A percentile compares a stretch with the other conserved stretches of the same genome.
phyloP scores from a whole-genome alignment of 768 basidiomycete species.

The Pleurotus tuoliensis region DNA sequence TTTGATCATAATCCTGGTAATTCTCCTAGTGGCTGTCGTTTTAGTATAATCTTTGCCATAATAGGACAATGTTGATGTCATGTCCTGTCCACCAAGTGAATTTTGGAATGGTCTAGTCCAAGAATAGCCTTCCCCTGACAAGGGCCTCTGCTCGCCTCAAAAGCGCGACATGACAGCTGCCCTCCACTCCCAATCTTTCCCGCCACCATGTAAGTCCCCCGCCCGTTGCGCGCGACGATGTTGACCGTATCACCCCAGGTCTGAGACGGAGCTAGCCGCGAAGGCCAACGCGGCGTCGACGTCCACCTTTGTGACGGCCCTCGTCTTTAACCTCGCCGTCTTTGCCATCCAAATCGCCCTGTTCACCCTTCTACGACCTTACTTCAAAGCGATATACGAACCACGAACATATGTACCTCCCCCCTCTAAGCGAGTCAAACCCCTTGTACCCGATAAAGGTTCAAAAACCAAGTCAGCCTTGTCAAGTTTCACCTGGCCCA shows the following conservation, averaged over 20 bases:
- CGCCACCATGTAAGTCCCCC: constrained; percentile 11
- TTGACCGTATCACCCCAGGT: constrained; percentile 23
- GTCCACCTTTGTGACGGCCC: constrained; percentile 75
- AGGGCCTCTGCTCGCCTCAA: neutral
- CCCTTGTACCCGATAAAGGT: constrained; percentile 34
- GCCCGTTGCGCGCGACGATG: neutral
- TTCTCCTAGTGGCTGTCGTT: constrained; percentile 77
- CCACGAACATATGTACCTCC: constrained; percentile 69
- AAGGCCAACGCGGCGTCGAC: constrained; percentile 63
- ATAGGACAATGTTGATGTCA: constrained; percentile 1
- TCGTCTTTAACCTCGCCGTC: constrained; percentile 76
- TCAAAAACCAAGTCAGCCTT: neutral
- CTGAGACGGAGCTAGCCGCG: constrained; percentile 20
- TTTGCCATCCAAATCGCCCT: constrained; percentile 66
- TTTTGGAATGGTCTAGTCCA: neutral
- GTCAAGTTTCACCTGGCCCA: constrained; percentile 61
- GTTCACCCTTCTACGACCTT: constrained; percentile 81
- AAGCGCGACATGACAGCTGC: neutral
- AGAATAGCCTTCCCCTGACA: neutral
- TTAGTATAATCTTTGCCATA: constrained; percentile 41
- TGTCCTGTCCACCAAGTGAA: neutral
- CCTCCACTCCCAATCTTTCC: constrained; percentile 1
- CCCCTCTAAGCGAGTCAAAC: constrained; percentile 50
- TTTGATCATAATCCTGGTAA: constrained; percentile 73
- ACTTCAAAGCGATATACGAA: constrained; percentile 87